Evolutionary conservation across 768 basidiomycete genomes (phyloP), one percentile per base, ranked within the genome.

Genomic region (Amylocystis lapponica): DNA sequence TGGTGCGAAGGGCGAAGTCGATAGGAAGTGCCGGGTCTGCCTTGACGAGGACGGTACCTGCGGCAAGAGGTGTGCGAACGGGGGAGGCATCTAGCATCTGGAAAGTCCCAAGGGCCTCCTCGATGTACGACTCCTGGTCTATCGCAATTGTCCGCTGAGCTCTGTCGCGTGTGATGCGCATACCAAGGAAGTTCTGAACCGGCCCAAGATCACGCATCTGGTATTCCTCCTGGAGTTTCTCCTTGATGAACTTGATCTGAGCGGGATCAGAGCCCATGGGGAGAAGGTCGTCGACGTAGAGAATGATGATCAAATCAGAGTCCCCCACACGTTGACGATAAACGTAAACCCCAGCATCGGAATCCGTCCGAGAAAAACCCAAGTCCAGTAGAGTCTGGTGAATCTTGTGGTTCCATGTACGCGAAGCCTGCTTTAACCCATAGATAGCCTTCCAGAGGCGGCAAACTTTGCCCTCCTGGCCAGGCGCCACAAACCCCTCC

Each of bases 361-460:
- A 52, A 3, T 45, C 39, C 5, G 57, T 38, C 8, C 47, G 36
- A 7, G 9, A 46, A 41, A 57, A 68, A 19, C 66, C 61, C 8
- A 64, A 44, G 11, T 46, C 41, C 4, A 13, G n/a, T n/a, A 56
- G 13, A 21, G 41, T 27, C 23, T 32, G 13, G 23, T 43, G 17
- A 1, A 60, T 47, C 14, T 30, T 52, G 21, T 48, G 23, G 22
- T 58, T 50, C 67, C 66, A 68, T 20, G 45, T 27, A 4, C 50
- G 46, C 3, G 55, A 55, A 6, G 59, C 59, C 42, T 66, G 66
- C 27, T 64, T 61, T 10, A 68, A 55, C 0, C 66, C 66, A 49
- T 68, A 68, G 1, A 69, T 44, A 2, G 61, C 52, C 29, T 61
- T 57, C 1, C 12, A 14, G 19, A 68, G 54, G 13, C 43, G 36